Evolutionary conservation across 73 alveolate species (phyloP).

Genomic region (Stentor coeruleus): DNA sequence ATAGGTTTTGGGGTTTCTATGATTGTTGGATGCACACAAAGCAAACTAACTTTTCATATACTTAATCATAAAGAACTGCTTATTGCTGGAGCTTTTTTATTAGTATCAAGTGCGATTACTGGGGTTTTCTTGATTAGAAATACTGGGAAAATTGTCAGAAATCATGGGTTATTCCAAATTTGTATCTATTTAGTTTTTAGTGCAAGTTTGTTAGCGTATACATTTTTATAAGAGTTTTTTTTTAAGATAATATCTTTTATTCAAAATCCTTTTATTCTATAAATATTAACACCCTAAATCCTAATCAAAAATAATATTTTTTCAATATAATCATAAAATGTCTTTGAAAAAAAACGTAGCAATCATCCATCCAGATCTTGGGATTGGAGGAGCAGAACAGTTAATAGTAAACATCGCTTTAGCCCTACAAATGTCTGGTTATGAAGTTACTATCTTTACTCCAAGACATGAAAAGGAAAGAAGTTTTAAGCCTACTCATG

Average conservation of each 20-base stretch:
- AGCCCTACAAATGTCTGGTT: slow-evolving; percentile 83
- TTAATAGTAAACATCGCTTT: slow-evolving; percentile 89
- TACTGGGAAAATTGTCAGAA: background rate
- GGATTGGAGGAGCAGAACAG: slow-evolving; percentile 99
- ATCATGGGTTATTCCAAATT: background rate
- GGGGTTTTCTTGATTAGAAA: background rate
- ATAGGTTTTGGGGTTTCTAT: slow-evolving; percentile 92
- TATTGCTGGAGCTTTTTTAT: background rate
- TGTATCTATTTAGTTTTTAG: background rate
- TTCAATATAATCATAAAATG: background rate
- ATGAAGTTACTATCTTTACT: slow-evolving; percentile 86
- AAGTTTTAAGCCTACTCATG: slow-evolving; percentile 87
- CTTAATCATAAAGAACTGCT: background rate
- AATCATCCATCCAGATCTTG: slow-evolving; percentile 96
- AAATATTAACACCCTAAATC: too few species aligned
- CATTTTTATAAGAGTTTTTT: background rate
- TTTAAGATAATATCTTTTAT: background rate
- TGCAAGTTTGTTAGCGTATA: background rate
- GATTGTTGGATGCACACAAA: slow-evolving; percentile 30
- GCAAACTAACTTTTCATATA: background rate
- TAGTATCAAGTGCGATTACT: background rate
- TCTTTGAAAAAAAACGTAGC: slow-evolving; percentile 46
- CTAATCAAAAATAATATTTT: too few species aligned
- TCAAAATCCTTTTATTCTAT: too few species aligned
- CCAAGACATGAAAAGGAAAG: slow-evolving; percentile 92